Evolutionary conservation across 495 filamentous ascomycete genomes (phyloP).

Genomic region (Penicillium alfredii): DNA sequence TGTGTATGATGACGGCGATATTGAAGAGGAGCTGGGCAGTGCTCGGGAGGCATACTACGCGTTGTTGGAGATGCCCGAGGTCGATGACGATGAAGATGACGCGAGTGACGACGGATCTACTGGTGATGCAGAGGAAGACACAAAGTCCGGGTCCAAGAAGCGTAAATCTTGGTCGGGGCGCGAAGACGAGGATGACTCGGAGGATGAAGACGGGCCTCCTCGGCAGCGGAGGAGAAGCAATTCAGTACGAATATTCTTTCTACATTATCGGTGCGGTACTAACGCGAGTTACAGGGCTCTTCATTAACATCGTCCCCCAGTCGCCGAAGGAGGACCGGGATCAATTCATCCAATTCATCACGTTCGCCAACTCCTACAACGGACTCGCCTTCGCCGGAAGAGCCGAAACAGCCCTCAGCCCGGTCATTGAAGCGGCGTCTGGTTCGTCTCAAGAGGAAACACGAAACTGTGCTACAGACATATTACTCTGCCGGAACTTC

Average conservation of each 20-base stretch:
- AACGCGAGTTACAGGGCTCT: constrained; percentile 49
- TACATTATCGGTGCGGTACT: constrained; percentile 4
- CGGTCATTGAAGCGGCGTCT: constrained; percentile 64
- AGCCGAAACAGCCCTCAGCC: constrained; percentile 58
- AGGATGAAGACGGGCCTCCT: constrained; percentile 62
- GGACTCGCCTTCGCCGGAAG: constrained; percentile 52
- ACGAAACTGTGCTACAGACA: constrained; percentile 62
- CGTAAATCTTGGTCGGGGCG: constrained; percentile 78
- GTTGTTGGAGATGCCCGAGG: constrained; percentile 80
- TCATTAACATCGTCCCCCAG: constrained; percentile 46
- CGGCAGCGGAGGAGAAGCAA: constrained; percentile 78
- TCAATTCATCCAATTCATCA: constrained; percentile 42
- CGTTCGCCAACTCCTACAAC: constrained; percentile 41
- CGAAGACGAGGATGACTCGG: constrained; percentile 63
- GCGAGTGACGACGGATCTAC: constrained; percentile 42
- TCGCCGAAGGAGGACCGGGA: constrained; percentile 29
- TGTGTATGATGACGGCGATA: constrained; percentile 94
- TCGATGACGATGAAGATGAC: constrained; percentile 60
- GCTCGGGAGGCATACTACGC: constrained; percentile 79
- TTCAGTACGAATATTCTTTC: constrained; percentile 52
- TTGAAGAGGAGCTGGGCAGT: constrained; percentile 71
- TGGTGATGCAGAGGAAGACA: constrained; percentile 36
- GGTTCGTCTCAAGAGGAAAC: constrained; percentile 65
- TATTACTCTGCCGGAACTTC: constrained; percentile 86
- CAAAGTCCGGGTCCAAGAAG: constrained; percentile 50